Evolutionary conservation across 2,329 filamentous ascomycete species (phyloP).

Genomic region (Kalmusia sp.): DNA sequence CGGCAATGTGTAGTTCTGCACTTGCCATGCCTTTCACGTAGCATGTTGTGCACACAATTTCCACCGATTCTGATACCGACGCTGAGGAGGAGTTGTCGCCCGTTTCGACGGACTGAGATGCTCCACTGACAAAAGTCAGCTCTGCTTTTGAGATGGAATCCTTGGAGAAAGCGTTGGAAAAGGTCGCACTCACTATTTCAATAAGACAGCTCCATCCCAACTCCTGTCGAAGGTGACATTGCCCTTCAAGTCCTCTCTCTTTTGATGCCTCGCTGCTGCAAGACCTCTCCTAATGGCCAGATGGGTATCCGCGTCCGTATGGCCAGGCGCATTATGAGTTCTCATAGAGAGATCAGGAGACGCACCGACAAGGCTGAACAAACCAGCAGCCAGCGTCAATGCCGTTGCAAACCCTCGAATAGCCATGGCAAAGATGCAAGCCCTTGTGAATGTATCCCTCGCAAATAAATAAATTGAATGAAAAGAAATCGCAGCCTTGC

Average conservation of each 20-base stretch:
- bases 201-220: slow-evolving; percentile 50
- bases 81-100: slow-evolving; percentile 18
- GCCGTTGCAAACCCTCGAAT: not conserved
- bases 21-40: slow-evolving; percentile 59
- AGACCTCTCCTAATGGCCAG: slow-evolving; percentile 20
- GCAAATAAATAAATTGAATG: not conserved
- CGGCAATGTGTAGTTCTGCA: slow-evolving; percentile 52
- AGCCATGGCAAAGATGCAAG: too few relatives aligned
- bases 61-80: slow-evolving; percentile 35
- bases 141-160: not conserved
- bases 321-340: slow-evolving; percentile 23
- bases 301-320: slow-evolving; percentile 19
- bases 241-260: slow-evolving; percentile 23
- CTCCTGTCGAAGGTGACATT: slow-evolving; percentile 45
- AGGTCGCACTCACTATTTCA: slow-evolving; percentile 37
- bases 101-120: slow-evolving; percentile 7
- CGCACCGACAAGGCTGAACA: slow-evolving; percentile 10
- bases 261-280: slow-evolving; percentile 12
- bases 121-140: slow-evolving; percentile 8
- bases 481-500: not conserved
- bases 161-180: not conserved
- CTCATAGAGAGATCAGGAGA: slow-evolving; percentile 11
- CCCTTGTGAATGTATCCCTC: not conserved
- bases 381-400: slow-evolving; percentile 5
- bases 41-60: slow-evolving; percentile 57